These are phyloP conservation scores for Citrus trifoliata DNA, from an alignment of 345 rosid genomes.

Conservation along the genomic window DNA sequence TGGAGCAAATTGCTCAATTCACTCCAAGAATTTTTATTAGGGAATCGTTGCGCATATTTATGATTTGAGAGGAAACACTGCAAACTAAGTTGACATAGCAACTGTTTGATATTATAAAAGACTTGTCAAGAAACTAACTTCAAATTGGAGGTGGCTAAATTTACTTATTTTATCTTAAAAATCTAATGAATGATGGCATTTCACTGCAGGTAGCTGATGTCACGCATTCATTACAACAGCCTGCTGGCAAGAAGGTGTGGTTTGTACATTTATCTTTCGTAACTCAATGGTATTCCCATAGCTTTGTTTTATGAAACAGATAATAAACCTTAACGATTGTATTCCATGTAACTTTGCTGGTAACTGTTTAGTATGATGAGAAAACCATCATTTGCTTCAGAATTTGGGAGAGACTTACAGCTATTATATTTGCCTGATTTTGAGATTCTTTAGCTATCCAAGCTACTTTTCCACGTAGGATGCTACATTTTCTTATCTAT, in stretches of 20 bases:
- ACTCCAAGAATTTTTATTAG: too few relatives aligned
- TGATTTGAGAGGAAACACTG: not conserved
- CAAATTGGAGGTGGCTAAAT: not conserved
- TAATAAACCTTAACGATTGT: not conserved
- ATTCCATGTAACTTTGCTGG: not conserved
- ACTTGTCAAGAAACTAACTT: not conserved
- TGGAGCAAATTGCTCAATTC: not conserved
- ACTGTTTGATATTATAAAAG: not conserved
- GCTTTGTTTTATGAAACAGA: not conserved
- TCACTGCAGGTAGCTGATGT: constrained; percentile 81
- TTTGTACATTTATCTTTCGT: not conserved
- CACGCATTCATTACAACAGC: constrained; percentile 94
- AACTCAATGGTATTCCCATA: not conserved
- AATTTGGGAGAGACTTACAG: not conserved
- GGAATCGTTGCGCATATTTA: too few relatives aligned
- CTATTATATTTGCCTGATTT: not conserved
- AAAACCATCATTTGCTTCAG: not conserved
- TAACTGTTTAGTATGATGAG: not conserved
- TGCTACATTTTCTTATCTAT: not conserved
- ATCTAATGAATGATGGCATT: constrained; percentile 4
- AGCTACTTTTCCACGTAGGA: not conserved
- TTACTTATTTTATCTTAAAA: not conserved
- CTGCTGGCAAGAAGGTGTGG: constrained; percentile 86
- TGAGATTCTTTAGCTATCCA: not conserved
- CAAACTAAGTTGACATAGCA: not conserved